Percentiles rank a stretch among this genome's conserved stretches.
These are phyloP conservation scores for Sphaerostilbella broomeana DNA, from an alignment of 2,329 filamentous ascomycete species.

Conservation along the genomic window DNA sequence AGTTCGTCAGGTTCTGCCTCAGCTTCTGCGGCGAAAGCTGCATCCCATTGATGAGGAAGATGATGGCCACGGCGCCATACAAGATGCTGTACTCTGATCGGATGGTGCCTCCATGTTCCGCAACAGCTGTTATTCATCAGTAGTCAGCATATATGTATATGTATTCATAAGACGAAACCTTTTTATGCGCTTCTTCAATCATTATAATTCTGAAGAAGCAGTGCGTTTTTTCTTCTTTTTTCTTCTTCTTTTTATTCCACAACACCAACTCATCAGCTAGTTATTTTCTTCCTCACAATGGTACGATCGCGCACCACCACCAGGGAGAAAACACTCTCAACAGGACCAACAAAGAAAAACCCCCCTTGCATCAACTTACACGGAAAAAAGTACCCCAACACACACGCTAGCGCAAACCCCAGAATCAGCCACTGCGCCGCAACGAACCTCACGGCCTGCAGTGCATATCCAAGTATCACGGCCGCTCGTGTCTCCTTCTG, in stretches of 20 bases:
- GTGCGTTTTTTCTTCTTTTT: no score
- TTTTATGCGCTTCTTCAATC: no score
- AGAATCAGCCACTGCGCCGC: constrained; percentile 59
- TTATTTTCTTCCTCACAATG: no score
- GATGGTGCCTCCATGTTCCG: constrained; percentile 41
- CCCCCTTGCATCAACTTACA: no score
- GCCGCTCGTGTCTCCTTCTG: no score
- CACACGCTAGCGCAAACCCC: constrained; percentile 48
- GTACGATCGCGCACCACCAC: no score
- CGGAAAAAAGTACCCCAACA: constrained; percentile 40
- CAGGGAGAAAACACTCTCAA: neutral
- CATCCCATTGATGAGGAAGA: constrained; percentile 65
- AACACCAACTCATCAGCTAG: no score
- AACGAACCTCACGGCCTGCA: constrained; percentile 27
- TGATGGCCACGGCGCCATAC: constrained; percentile 62
- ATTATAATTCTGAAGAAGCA: no score
- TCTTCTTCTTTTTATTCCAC: no score
- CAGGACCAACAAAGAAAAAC: constrained; percentile 2
- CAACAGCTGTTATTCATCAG: constrained; percentile 30
- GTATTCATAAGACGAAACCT: no score
- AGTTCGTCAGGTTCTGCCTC: constrained; percentile 54
- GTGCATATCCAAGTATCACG: neutral
- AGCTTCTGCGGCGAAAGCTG: constrained; percentile 59
- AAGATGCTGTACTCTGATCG: constrained; percentile 54
- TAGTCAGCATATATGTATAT: no score